These are phyloP conservation scores for Buddleja alternifolia DNA, from an alignment of 257 asterid genomes.

Conservation along the genomic window DNA sequence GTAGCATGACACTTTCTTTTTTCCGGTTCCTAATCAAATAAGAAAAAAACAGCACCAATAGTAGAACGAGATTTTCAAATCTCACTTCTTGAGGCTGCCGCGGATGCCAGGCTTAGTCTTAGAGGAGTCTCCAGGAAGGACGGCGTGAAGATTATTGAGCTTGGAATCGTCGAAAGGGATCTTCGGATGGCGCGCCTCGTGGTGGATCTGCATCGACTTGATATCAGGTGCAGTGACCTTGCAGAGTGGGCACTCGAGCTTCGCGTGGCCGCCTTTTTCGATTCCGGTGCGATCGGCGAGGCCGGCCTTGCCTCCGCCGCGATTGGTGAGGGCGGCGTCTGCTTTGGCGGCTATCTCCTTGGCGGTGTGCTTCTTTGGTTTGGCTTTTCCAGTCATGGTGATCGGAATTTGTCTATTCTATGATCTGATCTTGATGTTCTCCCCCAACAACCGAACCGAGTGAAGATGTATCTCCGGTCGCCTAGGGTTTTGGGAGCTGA, in stretches of 20 bases:
- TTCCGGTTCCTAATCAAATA: not conserved
- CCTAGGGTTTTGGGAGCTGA: too few species aligned
- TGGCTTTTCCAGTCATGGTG: conserved; percentile 76
- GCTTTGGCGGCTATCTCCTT: conserved; percentile 61
- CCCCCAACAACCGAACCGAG: too few species aligned
- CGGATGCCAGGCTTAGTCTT: conserved; percentile 58
- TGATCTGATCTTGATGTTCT: too few species aligned
- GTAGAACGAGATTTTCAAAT: too few species aligned
- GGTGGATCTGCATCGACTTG: conserved; percentile 70
- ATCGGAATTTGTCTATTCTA: not conserved
- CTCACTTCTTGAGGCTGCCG: conserved; percentile 58
- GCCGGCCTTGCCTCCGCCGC: conserved; percentile 80
- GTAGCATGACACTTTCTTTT: not conserved
- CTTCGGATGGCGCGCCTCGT: conserved; percentile 65
- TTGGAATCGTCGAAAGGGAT: conserved; percentile 60
- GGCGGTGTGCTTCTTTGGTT: conserved; percentile 85
- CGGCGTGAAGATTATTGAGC: conserved; percentile 54
- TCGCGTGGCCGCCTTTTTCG: conserved; percentile 71
- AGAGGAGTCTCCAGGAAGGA: conserved; percentile 11
- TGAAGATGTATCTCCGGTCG: too few species aligned
- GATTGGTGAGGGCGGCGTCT: conserved; percentile 66
- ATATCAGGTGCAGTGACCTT: conserved; percentile 62
- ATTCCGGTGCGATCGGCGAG: conserved; percentile 50
- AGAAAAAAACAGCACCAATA: not conserved
- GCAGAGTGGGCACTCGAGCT: conserved; percentile 63